A percentile compares a stretch with the other conserved stretches of the same genome.
Conservation (phyloP, 768 basidiomycete species). For the Exsudoporus frostii region DNA sequence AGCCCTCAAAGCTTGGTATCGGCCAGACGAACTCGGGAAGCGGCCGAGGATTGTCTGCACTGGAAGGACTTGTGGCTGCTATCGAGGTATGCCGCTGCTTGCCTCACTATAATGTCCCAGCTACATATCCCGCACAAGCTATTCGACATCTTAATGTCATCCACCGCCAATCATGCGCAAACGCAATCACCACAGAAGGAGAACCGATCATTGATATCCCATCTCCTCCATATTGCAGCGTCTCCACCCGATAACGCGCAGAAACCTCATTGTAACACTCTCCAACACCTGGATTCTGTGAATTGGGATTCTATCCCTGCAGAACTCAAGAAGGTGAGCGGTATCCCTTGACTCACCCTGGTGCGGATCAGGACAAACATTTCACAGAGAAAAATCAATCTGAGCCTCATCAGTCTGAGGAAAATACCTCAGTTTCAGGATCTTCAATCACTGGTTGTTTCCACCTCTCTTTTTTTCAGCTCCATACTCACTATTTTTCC, state of each 20-base stretch:
- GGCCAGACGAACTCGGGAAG: conserved; percentile 52
- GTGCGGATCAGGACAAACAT: background rate
- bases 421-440: conserved; percentile 49
- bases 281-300: conserved; percentile 44
- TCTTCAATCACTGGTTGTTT: conserved; percentile 47
- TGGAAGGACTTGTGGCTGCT: conserved; percentile 69
- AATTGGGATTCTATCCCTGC: conserved; percentile 59
- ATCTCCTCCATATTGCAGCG: conserved; percentile 63
- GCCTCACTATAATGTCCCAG: background rate
- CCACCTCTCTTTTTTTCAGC: background rate
- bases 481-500: background rate
- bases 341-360: background rate
- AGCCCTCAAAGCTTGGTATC: conserved; percentile 51
- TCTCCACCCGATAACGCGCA: conserved; percentile 51
- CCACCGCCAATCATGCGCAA: conserved; percentile 8
- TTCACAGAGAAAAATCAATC: conserved; percentile 55
- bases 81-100: conserved; percentile 53
- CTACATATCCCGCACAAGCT: conserved; percentile 36
- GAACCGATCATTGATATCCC: conserved; percentile 30
- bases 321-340: conserved; percentile 59
- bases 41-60: conserved; percentile 55
- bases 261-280: conserved; percentile 54
- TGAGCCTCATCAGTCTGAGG: conserved; percentile 48
- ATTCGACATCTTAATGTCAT: conserved; percentile 35
- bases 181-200: conserved; percentile 29